phyloP scores from a whole-genome alignment of 768 basidiomycete genomes.

The Fistulinella prunicolor region DNA sequence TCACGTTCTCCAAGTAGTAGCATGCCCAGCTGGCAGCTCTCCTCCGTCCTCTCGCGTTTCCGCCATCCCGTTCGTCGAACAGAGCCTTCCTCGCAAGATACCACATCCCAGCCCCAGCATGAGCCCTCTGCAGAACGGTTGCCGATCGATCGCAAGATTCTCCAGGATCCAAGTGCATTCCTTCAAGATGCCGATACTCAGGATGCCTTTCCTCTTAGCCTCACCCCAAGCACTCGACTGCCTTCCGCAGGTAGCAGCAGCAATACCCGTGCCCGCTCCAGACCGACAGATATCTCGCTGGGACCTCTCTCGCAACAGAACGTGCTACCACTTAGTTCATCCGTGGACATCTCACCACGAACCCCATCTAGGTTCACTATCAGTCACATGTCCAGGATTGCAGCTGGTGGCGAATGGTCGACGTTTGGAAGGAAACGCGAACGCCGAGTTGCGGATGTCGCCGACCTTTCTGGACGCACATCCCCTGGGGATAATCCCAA shows the following conservation, averaged over 20 bases:
- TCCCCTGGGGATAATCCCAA: constrained; percentile 11
- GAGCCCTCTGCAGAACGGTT: constrained; percentile 1
- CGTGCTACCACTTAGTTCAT: constrained; percentile 1
- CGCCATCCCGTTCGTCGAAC: constrained; percentile 26
- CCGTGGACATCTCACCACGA: constrained; percentile 11
- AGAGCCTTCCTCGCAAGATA: constrained; percentile 12
- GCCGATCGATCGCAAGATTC: constrained; percentile 26
- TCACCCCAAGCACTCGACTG: constrained; percentile 29
- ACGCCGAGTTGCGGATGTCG: constrained; percentile 13
- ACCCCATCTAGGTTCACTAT: constrained; percentile 10
- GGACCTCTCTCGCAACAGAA: neutral
- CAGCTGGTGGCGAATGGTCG: constrained; percentile 30
- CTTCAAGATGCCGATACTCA: constrained; percentile 18
- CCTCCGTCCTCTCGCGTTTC: constrained; percentile 33
- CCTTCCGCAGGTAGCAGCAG: constrained; percentile 11
- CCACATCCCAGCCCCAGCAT: neutral
- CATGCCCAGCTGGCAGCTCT: constrained; percentile 27
- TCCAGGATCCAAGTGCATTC: constrained; percentile 30
- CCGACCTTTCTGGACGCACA: constrained; percentile 11
- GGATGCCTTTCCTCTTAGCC: constrained; percentile 15
- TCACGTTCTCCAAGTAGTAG: constrained; percentile 3
- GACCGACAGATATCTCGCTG: neutral
- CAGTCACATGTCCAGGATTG: constrained; percentile 18
- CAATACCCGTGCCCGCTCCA: constrained; percentile 3
- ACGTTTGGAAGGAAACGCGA: constrained; percentile 34